Conservation (phyloP, 176 grass and related monocot genomes). For the Zea mays region DNA sequence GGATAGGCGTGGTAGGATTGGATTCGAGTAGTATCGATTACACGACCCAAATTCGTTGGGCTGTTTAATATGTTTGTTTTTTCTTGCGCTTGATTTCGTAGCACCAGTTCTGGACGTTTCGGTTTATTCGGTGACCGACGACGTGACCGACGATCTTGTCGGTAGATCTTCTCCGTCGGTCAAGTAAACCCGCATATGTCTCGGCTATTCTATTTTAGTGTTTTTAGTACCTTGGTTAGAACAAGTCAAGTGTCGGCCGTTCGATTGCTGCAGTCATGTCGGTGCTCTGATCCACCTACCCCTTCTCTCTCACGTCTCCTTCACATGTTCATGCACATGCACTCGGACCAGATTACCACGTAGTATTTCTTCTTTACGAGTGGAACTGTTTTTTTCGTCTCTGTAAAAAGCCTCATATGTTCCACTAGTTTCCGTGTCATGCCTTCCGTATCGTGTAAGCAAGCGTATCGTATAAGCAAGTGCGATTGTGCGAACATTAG, state of each 20-base stretch:
- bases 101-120: not conserved
- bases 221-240: not conserved
- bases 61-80: not conserved
- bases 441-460: slow-evolving; percentile 37
- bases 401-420: not conserved
- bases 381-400: not conserved
- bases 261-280: slow-evolving; percentile 26
- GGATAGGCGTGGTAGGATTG: not conserved
- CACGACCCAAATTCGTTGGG: not conserved
- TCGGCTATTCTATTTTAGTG: slow-evolving; percentile 18
- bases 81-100: not conserved
- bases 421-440: not conserved
- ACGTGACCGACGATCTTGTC: not conserved
- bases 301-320: not conserved
- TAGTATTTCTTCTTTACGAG: not conserved
- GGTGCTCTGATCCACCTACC: slow-evolving; percentile 21
- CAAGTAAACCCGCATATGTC: not conserved
- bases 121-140: not conserved
- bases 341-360: slow-evolving; percentile 1
- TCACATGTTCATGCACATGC: slow-evolving; percentile 31
- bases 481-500: not conserved
- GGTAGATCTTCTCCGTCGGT: slow-evolving; percentile 36
- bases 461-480: slow-evolving; percentile 40
- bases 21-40: not conserved
- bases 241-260: slow-evolving; percentile 11